phyloP scores from a whole-genome alignment of 345 rosid genomes.

The Populus davidiana region DNA sequence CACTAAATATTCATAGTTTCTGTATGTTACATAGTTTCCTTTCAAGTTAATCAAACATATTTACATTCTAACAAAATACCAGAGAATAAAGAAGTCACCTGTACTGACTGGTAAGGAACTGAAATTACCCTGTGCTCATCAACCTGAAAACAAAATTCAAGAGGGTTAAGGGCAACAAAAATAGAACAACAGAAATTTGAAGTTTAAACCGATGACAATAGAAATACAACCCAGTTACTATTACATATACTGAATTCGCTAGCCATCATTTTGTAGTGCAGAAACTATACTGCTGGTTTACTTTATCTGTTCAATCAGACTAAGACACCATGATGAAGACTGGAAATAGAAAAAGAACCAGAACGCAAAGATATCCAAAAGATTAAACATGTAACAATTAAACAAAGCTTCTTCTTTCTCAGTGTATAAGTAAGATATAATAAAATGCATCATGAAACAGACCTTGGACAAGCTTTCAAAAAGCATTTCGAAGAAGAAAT shows the following conservation, averaged over 20 bases:
- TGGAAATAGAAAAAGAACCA: slow-evolving; percentile 10
- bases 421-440: background rate
- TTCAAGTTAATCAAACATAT: background rate
- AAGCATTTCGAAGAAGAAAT: slow-evolving; percentile 97
- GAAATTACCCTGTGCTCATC: slow-evolving; percentile 72
- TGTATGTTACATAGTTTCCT: background rate
- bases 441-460: slow-evolving; percentile 10
- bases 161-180: slow-evolving; percentile 17
- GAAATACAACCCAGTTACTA: background rate
- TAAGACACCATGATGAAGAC: background rate
- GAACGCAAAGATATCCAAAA: background rate
- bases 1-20: background rate
- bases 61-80: background rate
- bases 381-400: background rate
- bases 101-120: slow-evolving; percentile 68
- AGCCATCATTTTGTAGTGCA: background rate
- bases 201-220: background rate
- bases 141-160: slow-evolving; percentile 54
- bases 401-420: background rate
- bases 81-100: slow-evolving; percentile 41
- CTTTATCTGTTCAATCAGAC: background rate
- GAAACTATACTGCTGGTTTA: background rate
- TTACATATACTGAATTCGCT: background rate
- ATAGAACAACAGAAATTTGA: slow-evolving; percentile 11
- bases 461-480: slow-evolving; percentile 96